Evolutionary conservation across 106 monocot genomes (phyloP).

Genomic region (Allium cepa): DNA sequence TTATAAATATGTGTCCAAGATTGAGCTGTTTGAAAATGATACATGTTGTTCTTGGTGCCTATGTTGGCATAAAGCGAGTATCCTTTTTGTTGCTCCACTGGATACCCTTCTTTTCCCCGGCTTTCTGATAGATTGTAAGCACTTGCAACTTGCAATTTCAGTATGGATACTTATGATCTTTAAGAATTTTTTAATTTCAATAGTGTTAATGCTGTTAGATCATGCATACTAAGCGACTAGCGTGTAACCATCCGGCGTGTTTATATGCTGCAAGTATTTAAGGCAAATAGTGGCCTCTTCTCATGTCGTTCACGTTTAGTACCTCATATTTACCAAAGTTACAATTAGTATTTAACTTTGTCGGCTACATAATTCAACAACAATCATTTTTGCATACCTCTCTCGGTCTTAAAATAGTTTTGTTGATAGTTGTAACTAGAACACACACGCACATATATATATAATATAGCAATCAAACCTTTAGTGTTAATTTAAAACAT

Average conservation of each 20-base stretch:
- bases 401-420: too few relatives aligned
- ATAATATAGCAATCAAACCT: not conserved
- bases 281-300: constrained; percentile 40
- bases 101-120: not conserved
- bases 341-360: not conserved
- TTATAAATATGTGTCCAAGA: too few relatives aligned
- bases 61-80: constrained; percentile 36
- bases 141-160: not conserved
- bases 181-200: too few relatives aligned
- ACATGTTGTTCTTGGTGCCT: constrained; percentile 44
- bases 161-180: not conserved
- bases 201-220: too few relatives aligned
- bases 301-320: constrained; percentile 74
- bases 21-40: too few relatives aligned
- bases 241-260: too few relatives aligned
- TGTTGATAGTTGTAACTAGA: not conserved
- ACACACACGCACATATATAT: too few relatives aligned
- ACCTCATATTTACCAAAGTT: not conserved
- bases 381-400: not conserved
- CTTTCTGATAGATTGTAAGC: not conserved
- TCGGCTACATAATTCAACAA: not conserved
- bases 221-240: too few relatives aligned
- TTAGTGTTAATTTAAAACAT: not conserved
- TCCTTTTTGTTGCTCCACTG: not conserved
- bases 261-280: constrained; percentile 28